Evolutionary conservation across 257 asterid genomes (phyloP), one percentile per base, ranked within the genome.

Genomic region (Phtheirospermum japonicum): DNA sequence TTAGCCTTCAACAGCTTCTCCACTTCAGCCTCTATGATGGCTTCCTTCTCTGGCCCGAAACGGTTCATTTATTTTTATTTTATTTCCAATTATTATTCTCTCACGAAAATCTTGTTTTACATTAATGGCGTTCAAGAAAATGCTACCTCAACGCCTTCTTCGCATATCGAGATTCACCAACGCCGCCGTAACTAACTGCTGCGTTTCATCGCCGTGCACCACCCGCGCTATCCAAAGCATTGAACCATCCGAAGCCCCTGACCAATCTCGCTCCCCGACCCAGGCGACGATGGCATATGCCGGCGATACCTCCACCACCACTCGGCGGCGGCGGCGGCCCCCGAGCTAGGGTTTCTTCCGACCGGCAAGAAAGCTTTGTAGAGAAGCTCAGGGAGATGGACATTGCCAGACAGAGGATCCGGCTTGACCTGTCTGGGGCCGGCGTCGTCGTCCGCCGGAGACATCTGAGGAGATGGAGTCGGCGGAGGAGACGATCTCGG

Each of bases 321-420:
- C 0, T 63, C 94, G 17, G 62, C 77, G 45, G 56, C 67, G 62
- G 28, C 60, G 46, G 6, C 53, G 34, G 8, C 52, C 32, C 61
- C 80, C 34, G 75, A 65, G 10, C 26, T 72, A 43, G 78, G 83
- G 67, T 73, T 82, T n/a, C 56, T 88, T 5, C 89, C 92, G 0
- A 69, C 77, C 17, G 96, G 95, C 0, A 80, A 74, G 56, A 82
- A n/a, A 78, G 70, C 76, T 89, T 14, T n/a, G 23, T 82, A 37
- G 82, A 84, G 79, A 87, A 68, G 75, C 80, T 92, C 59, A 72
- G 88, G 61, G 90, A 66, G 33, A 81, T 92, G 89, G 90, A 82
- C 77, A 79, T 81, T 73, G 59, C 71, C 13, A 72, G 77, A 20
- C 77, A 76, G 16, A 75, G 98, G 75, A 75, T 83, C 52, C 66